Evolutionary conservation across 2,329 filamentous ascomycete genomes (phyloP).

Genomic region (Ophiostoma fasciatum): DNA sequence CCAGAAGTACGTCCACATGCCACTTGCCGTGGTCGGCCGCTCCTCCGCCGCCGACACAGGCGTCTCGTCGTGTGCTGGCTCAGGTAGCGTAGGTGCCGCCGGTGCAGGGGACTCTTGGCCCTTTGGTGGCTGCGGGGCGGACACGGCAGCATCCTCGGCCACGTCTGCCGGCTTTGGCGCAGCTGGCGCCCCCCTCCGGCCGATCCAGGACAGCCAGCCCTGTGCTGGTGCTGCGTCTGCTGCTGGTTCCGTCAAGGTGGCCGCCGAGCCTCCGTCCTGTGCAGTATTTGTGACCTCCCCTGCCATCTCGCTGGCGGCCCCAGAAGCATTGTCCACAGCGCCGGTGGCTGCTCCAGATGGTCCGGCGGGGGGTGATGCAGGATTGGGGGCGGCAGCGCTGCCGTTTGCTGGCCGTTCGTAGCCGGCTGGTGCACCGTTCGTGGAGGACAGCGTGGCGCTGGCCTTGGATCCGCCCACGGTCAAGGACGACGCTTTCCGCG

Average conservation of each 20-base stretch:
- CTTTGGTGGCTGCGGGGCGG: background rate
- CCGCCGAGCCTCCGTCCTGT: background rate
- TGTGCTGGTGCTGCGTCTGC: background rate
- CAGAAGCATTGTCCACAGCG: too few relatives aligned
- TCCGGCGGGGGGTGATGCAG: too few relatives aligned
- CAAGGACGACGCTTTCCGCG: constrained; percentile 2
- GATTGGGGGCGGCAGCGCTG: too few relatives aligned
- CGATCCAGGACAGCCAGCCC: constrained; percentile 11
- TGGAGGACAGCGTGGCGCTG: too few relatives aligned
- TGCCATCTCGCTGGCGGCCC: background rate
- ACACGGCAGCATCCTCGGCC: background rate
- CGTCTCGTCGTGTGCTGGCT: too few relatives aligned
- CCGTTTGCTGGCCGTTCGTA: too few relatives aligned
- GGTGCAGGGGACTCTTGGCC: constrained; percentile 6
- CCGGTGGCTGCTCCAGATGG: too few relatives aligned
- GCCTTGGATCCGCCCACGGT: background rate
- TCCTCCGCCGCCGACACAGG: too few relatives aligned
- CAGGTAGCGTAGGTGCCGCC: constrained; percentile 6
- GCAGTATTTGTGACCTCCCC: constrained; percentile 1
- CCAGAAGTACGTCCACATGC: constrained; percentile 20
- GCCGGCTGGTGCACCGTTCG: too few relatives aligned
- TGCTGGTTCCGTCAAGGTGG: background rate
- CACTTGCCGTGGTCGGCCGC: constrained; percentile 11
- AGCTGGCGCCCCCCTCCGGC: constrained; percentile 4
- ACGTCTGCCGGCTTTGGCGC: too few relatives aligned